These are phyloP conservation scores for Trametes villosa DNA, from an alignment of 768 basidiomycete species.

Conservation along the genomic window DNA sequence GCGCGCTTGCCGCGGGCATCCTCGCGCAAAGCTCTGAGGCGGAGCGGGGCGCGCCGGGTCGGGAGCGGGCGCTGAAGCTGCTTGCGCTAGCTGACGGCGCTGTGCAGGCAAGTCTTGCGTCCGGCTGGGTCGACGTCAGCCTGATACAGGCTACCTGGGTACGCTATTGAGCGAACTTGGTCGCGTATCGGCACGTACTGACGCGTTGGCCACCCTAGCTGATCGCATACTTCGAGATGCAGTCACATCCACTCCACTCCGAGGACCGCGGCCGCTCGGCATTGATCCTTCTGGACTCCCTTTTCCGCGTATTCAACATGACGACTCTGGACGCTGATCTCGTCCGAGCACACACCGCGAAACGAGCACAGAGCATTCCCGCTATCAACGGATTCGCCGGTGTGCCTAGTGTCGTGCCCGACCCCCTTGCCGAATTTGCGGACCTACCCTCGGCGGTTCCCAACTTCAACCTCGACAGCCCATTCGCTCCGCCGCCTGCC, in stretches of 20 bases:
- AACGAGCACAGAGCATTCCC: neutral
- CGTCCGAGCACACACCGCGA: conserved; percentile 50
- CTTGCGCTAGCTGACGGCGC: conserved; percentile 70
- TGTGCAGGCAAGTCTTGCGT: conserved; percentile 70
- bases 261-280: conserved; percentile 56
- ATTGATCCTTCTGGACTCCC: conserved; percentile 64
- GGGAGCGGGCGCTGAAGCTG: conserved; percentile 60
- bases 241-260: conserved; percentile 65
- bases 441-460: too few relatives aligned
- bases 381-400: neutral
- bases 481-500: neutral
- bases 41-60: conserved; percentile 49
- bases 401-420: too few relatives aligned
- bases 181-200: neutral
- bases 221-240: conserved; percentile 72
- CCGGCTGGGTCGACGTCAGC: conserved; percentile 73
- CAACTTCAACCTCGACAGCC: too few relatives aligned
- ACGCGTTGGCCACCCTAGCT: conserved; percentile 45
- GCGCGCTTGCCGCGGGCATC: conserved; percentile 64
- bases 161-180: neutral
- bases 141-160: conserved; percentile 73
- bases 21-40: conserved; percentile 73
- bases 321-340: conserved; percentile 64
- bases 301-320: conserved; percentile 62
- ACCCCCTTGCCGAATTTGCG: too few relatives aligned